Evolutionary conservation across 2,329 filamentous ascomycete species (phyloP).

Genomic region (Colletotrichum trifolii): DNA sequence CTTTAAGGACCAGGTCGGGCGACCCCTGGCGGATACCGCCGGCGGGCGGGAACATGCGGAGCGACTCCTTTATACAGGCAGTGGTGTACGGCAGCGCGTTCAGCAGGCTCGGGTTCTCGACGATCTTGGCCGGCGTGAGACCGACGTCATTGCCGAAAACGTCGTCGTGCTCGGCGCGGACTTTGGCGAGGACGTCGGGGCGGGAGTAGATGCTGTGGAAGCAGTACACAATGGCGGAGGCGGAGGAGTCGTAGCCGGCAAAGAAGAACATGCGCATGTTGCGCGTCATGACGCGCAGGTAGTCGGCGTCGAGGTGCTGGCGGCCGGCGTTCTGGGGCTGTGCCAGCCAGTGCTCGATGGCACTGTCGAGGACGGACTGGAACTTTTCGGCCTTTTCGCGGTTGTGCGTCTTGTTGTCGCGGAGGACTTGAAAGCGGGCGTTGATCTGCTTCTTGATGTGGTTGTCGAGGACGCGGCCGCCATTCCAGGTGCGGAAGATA

Average conservation of each 20-base stretch:
- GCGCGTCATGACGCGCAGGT: slow-evolving; percentile 42
- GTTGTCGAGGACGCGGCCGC: slow-evolving; percentile 43
- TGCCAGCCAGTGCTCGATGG: slow-evolving; percentile 45
- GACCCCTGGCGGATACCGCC: slow-evolving; percentile 54
- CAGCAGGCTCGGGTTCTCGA: slow-evolving; percentile 55
- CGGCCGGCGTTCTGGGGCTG: slow-evolving; percentile 39
- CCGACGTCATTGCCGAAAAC: slow-evolving; percentile 55
- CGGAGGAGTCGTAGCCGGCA: slow-evolving; percentile 53
- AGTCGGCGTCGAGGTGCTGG: slow-evolving; percentile 39
- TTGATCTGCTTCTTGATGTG: slow-evolving; percentile 43
- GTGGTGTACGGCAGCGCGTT: slow-evolving; percentile 64
- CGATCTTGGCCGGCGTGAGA: slow-evolving; percentile 12
- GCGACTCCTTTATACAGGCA: slow-evolving; percentile 65
- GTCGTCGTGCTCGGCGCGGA: slow-evolving; percentile 59
- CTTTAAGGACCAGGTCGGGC: slow-evolving; percentile 51
- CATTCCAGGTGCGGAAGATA: slow-evolving; percentile 45
- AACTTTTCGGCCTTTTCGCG: slow-evolving; percentile 29
- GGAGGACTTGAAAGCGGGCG: slow-evolving; percentile 40
- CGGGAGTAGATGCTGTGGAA: slow-evolving; percentile 45
- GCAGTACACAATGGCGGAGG: slow-evolving; percentile 45
- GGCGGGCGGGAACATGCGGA: slow-evolving; percentile 65
- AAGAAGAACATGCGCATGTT: slow-evolving; percentile 51
- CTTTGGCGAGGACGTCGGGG: slow-evolving; percentile 42
- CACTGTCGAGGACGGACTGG: slow-evolving; percentile 45
- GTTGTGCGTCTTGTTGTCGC: slow-evolving; percentile 38